Evolutionary conservation across 352 stramenopile species (phyloP).

Genomic region (Phytophthora foliorum): DNA sequence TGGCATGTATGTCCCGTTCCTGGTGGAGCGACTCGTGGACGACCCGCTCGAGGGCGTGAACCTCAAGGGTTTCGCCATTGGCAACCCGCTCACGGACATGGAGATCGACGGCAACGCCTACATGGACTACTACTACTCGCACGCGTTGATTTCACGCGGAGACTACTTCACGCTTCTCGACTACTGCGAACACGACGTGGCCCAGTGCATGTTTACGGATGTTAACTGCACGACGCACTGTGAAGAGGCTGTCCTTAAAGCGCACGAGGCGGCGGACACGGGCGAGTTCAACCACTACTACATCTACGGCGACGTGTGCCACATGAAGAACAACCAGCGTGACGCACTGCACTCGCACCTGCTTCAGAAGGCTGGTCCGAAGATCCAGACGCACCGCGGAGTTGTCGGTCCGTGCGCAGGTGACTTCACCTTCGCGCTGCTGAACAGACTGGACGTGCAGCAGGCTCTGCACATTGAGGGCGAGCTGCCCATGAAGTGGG

Average conservation of each 20-base stretch:
- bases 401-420: slow-evolving; percentile 65
- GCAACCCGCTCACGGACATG: slow-evolving; percentile 80
- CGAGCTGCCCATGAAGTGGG: slow-evolving; percentile 52
- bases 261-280: slow-evolving; percentile 47
- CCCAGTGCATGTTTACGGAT: slow-evolving; percentile 68
- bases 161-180: slow-evolving; percentile 66
- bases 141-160: slow-evolving; percentile 75
- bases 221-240: slow-evolving; percentile 60
- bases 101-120: slow-evolving; percentile 72
- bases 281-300: slow-evolving; percentile 73
- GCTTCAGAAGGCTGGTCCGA: slow-evolving; percentile 35
- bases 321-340: slow-evolving; percentile 62
- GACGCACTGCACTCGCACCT: slow-evolving; percentile 49
- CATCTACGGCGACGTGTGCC: slow-evolving; percentile 79
- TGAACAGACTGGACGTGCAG: slow-evolving; percentile 67
- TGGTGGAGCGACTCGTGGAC: slow-evolving; percentile 73
- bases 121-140: slow-evolving; percentile 84
- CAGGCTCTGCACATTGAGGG: slow-evolving; percentile 65
- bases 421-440: slow-evolving; percentile 58
- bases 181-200: slow-evolving; percentile 62
- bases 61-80: slow-evolving; percentile 78
- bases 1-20: slow-evolving; percentile 89
- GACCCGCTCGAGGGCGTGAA: slow-evolving; percentile 55
- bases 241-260: slow-evolving; percentile 53
- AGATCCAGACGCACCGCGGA: slow-evolving; percentile 54